phyloP scores from a whole-genome alignment of 2,329 filamentous ascomycete species.

The Mycosphaerella arachidis region DNA sequence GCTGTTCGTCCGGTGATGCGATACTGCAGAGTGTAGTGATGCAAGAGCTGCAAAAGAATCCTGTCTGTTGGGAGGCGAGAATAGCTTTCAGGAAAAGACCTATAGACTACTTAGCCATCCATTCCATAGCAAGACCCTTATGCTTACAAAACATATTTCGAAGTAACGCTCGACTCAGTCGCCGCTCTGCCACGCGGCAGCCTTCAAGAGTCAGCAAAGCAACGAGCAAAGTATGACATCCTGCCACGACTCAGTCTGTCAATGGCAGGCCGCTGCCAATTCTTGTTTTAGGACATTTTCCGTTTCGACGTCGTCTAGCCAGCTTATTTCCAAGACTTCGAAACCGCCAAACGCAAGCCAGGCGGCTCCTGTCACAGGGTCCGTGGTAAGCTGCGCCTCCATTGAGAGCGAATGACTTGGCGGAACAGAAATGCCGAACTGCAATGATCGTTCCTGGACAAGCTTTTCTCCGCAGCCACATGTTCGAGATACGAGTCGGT shows the following conservation, averaged over 20 bases:
- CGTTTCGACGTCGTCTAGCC: background rate
- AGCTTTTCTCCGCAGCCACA: background rate
- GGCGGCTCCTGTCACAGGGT: background rate
- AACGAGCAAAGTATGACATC: background rate
- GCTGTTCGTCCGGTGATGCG: too few species aligned
- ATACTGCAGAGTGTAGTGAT: too few species aligned
- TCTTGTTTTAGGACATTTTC: too few species aligned
- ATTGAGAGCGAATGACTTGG: background rate
- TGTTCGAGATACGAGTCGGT: background rate
- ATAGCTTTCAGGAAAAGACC: too few species aligned
- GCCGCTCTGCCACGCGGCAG: background rate
- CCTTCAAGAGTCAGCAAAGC: background rate
- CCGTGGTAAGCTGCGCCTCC: background rate
- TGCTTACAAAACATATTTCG: background rate
- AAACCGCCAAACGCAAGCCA: background rate
- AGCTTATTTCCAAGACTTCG: background rate
- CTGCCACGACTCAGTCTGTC: background rate
- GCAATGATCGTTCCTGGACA: background rate
- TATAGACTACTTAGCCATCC: too few species aligned
- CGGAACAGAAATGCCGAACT: background rate
- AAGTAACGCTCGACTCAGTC: background rate
- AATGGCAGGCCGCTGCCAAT: too few species aligned
- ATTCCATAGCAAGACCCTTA: background rate
- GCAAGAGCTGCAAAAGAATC: too few species aligned
- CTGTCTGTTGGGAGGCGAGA: too few species aligned